Evolutionary conservation across 23 red algal genomes (phyloP).

Genomic region (Chondrus crispus): DNA sequence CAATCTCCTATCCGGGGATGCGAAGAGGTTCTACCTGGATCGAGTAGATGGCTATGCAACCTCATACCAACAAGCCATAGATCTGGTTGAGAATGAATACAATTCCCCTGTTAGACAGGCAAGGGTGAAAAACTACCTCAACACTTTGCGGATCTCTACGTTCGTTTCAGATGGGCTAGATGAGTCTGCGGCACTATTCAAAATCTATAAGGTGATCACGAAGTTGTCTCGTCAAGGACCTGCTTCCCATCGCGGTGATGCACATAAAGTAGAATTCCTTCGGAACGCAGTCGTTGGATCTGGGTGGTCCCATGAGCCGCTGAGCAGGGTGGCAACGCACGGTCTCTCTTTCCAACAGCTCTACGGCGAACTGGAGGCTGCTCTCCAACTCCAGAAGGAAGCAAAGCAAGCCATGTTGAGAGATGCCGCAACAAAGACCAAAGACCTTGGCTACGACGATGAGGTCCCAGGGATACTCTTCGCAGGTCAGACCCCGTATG

Average conservation of each 20-base stretch:
- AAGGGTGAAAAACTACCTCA: neutral
- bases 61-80: neutral
- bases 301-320: neutral
- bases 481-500: neutral
- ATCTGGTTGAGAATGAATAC: neutral
- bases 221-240: neutral
- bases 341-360: neutral
- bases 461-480: neutral
- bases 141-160: neutral
- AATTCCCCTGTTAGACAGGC: constrained; percentile 7
- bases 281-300: neutral
- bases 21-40: neutral
- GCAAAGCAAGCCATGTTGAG: neutral
- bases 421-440: neutral
- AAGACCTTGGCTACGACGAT: neutral
- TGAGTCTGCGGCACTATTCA: neutral
- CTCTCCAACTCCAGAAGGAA: neutral
- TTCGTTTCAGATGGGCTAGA: neutral
- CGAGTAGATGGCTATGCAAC: neutral
- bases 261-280: neutral
- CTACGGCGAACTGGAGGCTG: neutral
- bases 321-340: neutral
- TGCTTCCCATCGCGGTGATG: neutral
- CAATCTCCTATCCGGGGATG: neutral
- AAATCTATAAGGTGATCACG: neutral